Conservation (phyloP, 257 asterid species). For the Fraxinus americana region DNA sequence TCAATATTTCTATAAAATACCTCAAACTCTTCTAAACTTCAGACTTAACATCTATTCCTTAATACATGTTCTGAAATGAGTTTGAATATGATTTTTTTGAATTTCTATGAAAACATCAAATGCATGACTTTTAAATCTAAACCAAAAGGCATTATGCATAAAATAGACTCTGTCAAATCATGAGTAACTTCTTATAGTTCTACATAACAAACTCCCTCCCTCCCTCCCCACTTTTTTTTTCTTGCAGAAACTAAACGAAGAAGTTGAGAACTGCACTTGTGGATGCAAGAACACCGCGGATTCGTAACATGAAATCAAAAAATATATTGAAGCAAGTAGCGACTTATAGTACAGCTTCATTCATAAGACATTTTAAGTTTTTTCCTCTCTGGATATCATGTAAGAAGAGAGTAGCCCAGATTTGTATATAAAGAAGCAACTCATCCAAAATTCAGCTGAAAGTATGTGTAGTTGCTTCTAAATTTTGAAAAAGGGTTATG, state of each 20-base stretch:
- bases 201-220: neutral
- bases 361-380: neutral
- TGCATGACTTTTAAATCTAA: no score
- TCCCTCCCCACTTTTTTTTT: neutral
- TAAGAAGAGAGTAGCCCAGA: neutral
- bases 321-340: neutral
- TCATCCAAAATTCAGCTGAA: neutral
- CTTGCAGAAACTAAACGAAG: conserved; percentile 65
- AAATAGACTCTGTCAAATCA: no score
- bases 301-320: conserved; percentile 19
- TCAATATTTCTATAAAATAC: no score
- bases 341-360: neutral
- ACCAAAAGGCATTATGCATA: no score
- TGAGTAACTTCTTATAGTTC: neutral
- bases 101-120: no score
- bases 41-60: no score
- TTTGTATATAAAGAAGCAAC: conserved; percentile 36
- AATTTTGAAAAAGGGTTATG: conserved; percentile 26
- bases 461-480: conserved; percentile 23
- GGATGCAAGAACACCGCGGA: conserved; percentile 57
- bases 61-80: no score
- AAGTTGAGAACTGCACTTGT: conserved; percentile 71
- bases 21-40: no score
- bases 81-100: no score
- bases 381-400: neutral